These are phyloP conservation scores for Alternaria ventricosa DNA, from an alignment of 2,329 filamentous ascomycete species.

Conservation along the genomic window DNA sequence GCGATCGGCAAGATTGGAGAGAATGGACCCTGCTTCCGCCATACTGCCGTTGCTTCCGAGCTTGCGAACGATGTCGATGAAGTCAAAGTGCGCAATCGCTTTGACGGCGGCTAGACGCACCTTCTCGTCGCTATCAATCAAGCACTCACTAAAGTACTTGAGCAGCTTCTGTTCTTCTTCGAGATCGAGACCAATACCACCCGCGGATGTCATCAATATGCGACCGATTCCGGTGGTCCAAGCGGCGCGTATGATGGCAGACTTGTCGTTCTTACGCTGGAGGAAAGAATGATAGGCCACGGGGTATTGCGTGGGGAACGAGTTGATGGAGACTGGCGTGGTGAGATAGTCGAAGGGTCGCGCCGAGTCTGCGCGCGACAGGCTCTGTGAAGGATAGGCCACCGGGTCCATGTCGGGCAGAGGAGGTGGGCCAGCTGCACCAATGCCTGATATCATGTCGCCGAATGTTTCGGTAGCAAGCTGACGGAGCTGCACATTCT, in stretches of 20 bases:
- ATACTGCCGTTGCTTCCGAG: constrained; percentile 79
- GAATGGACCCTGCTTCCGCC: constrained; percentile 75
- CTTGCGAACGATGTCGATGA: constrained; percentile 81
- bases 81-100: constrained; percentile 79
- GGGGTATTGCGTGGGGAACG: constrained; percentile 83
- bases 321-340: constrained; percentile 83
- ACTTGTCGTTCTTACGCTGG: constrained; percentile 85
- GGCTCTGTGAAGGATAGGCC: constrained; percentile 78
- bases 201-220: constrained; percentile 89
- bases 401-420: constrained; percentile 76
- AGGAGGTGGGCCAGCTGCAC: constrained; percentile 83
- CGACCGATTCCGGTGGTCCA: constrained; percentile 86
- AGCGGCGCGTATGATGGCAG: constrained; percentile 77
- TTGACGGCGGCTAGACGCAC: constrained; percentile 90
- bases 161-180: constrained; percentile 82
- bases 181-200: constrained; percentile 83
- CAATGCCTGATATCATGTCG: constrained; percentile 92
- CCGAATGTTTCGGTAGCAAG: constrained; percentile 93
- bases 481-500: constrained; percentile 83
- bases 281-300: constrained; percentile 84
- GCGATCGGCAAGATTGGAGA: constrained; percentile 83
- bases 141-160: constrained; percentile 75
- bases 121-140: constrained; percentile 88
- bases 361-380: constrained; percentile 48
- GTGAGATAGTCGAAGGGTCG: constrained; percentile 68